Evolutionary conservation across 352 stramenopile genomes (phyloP), one percentile per base, ranked within the genome.

Genomic region (Globisporangium echinulatum): DNA sequence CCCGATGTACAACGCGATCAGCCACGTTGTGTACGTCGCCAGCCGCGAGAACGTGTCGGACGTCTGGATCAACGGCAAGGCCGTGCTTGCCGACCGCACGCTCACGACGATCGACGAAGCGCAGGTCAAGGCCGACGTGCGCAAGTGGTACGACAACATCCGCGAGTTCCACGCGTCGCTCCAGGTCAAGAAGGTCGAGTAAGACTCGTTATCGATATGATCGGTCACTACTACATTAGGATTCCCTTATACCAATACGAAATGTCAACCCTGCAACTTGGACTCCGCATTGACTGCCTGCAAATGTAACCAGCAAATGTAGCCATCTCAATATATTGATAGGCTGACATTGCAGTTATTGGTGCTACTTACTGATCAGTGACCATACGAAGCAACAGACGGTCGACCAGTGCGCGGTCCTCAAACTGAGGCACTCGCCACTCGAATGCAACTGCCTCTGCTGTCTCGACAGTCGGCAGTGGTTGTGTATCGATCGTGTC

Each of bases 51-150:
- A 71, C 52, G 88, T 96, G 17, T 94, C 85, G 64, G 87, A 97
- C 66, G 87, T 96, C 19, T 96, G 85, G 86, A 87, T 97, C 46
- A 84, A 91, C 42, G 88, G 87, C 54, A 92, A 91, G 68, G 75
- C 81, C 11, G 64, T 97, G 54, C 68, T 97, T 9, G 62, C 62
- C 17, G 67, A 83, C 52, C 79, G 80, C 58, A 65, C 87, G 62
- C 74, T 97, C 38, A 87, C 72, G 52, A 95, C 88, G 25, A 83
- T 92, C 54, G 70, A 84, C 53, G 80, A 90, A 53, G 47, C 51
- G 9, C 60, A 82, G 19, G 68, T 92, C 36, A 94, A 92, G 74
- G 58, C 63, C 33, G 70, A 64, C 49, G 80, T 89, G 56, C 69
- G 63, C 56, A 67, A 85, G 55, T 94, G 80, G 84, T 65, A 79